Percentiles rank a stretch among this genome's conserved stretches.
phyloP scores from a whole-genome alignment of 345 rosid species.

The Salix suchowensis region DNA sequence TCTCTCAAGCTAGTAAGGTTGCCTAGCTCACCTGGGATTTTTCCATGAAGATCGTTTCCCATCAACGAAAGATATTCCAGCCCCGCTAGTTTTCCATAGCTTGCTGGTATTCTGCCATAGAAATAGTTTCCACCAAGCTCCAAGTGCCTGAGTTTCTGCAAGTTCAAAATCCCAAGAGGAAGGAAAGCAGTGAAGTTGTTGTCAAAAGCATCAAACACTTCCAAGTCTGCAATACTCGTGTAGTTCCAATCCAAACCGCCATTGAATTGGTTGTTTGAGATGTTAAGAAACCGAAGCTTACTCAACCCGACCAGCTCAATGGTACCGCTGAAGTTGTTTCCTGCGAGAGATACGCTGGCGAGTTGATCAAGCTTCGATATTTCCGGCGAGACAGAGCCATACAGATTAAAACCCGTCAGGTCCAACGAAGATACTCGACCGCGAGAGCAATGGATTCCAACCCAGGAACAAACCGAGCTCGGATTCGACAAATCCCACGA shows the following conservation, averaged over 20 bases:
- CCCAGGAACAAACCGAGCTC: conserved; percentile 60
- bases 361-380: conserved; percentile 42
- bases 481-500: conserved; percentile 51
- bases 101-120: conserved; percentile 56
- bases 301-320: conserved; percentile 10
- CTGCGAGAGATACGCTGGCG: conserved; percentile 50
- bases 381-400: conserved; percentile 44
- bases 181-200: conserved; percentile 73
- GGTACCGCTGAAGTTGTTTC: conserved; percentile 54
- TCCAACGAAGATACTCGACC: conserved; percentile 51
- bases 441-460: conserved; percentile 40
- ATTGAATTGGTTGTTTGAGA: conserved; percentile 61
- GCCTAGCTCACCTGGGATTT: conserved; percentile 63
- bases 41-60: conserved; percentile 72
- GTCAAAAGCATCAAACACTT: conserved; percentile 65
- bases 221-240: conserved; percentile 42
- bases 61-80: conserved; percentile 66
- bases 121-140: conserved; percentile 89
- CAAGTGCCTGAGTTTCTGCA: conserved; percentile 50
- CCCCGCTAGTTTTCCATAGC: conserved; percentile 49
- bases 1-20: conserved; percentile 58
- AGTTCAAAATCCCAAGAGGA: conserved; percentile 36
- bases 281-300: conserved; percentile 58
- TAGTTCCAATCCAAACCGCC: conserved; percentile 57
- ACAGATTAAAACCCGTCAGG: conserved; percentile 47